Base-by-base conservation (phyloP, 2,329 filamentous ascomycete species). In the Pestalotiopsis sp. region DNA sequence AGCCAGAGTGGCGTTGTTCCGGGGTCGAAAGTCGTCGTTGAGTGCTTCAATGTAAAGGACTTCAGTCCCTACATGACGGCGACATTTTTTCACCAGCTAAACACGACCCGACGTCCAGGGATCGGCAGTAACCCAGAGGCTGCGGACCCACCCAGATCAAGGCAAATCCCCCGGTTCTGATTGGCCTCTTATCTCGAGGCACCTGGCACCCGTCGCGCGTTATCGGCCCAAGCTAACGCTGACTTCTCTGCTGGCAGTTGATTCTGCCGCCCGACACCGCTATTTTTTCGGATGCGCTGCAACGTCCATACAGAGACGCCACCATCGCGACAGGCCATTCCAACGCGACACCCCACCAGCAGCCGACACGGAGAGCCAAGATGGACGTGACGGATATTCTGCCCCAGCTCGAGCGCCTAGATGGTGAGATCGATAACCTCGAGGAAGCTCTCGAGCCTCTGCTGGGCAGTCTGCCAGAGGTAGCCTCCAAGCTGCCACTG, bases 401-500 rank as follows among this genome's bases (percentile, higher is more conserved):
- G 11, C 88, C 91, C 38, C 87, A 93, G 65, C 84, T 97, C 65
- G 89, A 92, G 75, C 87, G 91, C 78, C 89, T 98, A 65, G 91
- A 94, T 73, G 87, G 89, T 73, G 90, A 94, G 78, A 88, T 98
- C 65, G 93, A 97, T 80, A 88, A 91, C 67, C 87, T 98, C 61
- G 90, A 97, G 77, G 88, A 91, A 45, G 85, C 88, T 4, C 85
- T 98, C 36, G 82, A 88, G 71, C 94, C 95, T n/a, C 83, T 98
- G 5, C 82, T 97, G 31, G 84, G 85, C 45, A 86, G 86, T 64
- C 82, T 98, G 58, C 84, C 89, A 65, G 89, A 91, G 56, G 88
- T 89, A 68, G 90, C 93, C 4, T 91, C 90, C 67, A 94, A 94
- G 77, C 86, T 98, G 36, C 95, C 95, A 1, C 86, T 98, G n/a